Evolutionary conservation across 2,329 filamentous ascomycete species (phyloP), one percentile per base, ranked within the genome.

Genomic region (Fusarium nisikadoi): DNA sequence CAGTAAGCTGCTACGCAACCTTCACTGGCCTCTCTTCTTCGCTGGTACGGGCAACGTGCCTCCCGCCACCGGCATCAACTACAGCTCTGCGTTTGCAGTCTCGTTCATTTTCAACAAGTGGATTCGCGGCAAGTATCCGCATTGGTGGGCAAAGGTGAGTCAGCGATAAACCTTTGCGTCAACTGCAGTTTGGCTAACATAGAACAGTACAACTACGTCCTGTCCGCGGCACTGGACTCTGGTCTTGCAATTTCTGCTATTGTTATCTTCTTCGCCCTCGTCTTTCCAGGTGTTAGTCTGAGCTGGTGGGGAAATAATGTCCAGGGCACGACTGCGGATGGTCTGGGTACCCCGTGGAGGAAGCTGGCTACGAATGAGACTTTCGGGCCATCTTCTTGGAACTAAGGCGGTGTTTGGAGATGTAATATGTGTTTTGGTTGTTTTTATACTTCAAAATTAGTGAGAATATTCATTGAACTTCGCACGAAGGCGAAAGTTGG

Each of bases 81-180:
- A 62, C 14, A 62, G 52, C 0, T 62, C 59, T 1, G 59, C 59
- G 0, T 62, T 62, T 39, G 59, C 59, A 27, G 53, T 35, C 1
- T 62, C 59, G 0, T 62, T 62, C 23, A 59, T 59, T 14, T 62
- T 62, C 16, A 62, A 62, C 14, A 62, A 62, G 8, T 62, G 59
- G 59, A 62, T 62, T 17, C 53, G 59, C 2, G 53, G 53, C 1
- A 62, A 35, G 12, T 62, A 47, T 1, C 59, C 59, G 1, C 35
- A 62, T 20, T 62, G 59, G 59, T 62, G 59, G 59, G 59, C 59
- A 2, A 62, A 62, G 41, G 59, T 46, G 8, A 62, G 58, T 33
- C 6, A 10, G 4, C 6, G 6, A 14, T 13, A 6, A n/a, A n/a
- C n/a, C n/a, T n/a, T n/a, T n/a, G n/a, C n/a, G n/a, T n/a, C n/a